Percentiles rank a stretch among this genome's conserved stretches.
Evolutionary conservation across 2,329 filamentous ascomycete species (phyloP).

Genomic region (Verticillium longisporum): DNA sequence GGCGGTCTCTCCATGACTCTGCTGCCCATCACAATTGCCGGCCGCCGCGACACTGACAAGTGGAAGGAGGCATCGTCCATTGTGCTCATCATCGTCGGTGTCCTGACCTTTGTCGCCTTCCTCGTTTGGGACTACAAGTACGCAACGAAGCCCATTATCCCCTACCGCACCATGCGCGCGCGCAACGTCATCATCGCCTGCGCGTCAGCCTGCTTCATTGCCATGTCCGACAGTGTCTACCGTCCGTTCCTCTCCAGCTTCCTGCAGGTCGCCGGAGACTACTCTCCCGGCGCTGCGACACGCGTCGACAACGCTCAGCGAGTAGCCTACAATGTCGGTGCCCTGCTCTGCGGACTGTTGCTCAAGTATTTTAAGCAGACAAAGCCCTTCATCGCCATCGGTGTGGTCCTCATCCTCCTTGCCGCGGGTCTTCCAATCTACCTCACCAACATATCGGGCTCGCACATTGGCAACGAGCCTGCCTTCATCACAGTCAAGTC

Average conservation of each 20-base stretch:
- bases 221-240: conserved; percentile 28
- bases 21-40: conserved; percentile 29
- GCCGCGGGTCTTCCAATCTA: conserved; percentile 25
- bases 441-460: conserved; percentile 17
- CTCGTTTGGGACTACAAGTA: conserved; percentile 28
- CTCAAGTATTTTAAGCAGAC: conserved; percentile 29
- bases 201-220: conserved; percentile 13
- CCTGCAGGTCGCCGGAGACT: conserved; percentile 28
- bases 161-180: conserved; percentile 27
- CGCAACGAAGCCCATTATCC: conserved; percentile 28
- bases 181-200: conserved; percentile 31
- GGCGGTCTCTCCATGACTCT: conserved; percentile 24
- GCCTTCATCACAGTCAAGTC: conserved; percentile 26
- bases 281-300: conserved; percentile 25
- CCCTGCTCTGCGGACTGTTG: conserved; percentile 23
- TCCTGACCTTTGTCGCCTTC: conserved; percentile 17
- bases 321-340: conserved; percentile 28
- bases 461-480: conserved; percentile 20
- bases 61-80: conserved; percentile 26
- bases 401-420: conserved; percentile 24
- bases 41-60: conserved; percentile 20
- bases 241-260: conserved; percentile 32
- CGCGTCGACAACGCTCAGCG: conserved; percentile 26
- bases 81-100: conserved; percentile 26
- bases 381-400: conserved; percentile 22